Evolutionary conservation across 176 grass and related monocot genomes (phyloP), one percentile per base, ranked within the genome.

Genomic region (Aegilops tauschii): DNA sequence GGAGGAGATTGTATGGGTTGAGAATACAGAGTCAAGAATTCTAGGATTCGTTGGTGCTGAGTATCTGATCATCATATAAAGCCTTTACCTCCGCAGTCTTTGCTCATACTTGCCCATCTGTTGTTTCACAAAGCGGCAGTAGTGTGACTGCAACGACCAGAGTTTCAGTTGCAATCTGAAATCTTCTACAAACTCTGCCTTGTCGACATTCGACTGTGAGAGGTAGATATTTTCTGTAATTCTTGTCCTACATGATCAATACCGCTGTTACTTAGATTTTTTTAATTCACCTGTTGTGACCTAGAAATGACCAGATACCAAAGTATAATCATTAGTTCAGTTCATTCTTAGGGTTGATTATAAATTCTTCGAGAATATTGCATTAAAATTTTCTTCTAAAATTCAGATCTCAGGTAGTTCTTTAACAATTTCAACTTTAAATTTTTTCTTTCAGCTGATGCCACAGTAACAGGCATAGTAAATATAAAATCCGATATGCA

Each of bases 141-240:
- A 50, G 42, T 13, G 39, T 27, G n/a, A 45, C n/a, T 47, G 21
- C 3, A 12, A 52, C 27, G 8, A 30, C 25, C 47, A 75, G 23
- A 9, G 42, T 74, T 75, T 75, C 42, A 75, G 23, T 75, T 75
- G 72, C 72, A 75, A 75, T 44, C 6, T 75, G 44, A 50, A 76
- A 13, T 18, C 44, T 59, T 59, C 54, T 21, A 21, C 54, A 59
- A 59, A 58, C 65, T 32, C 29, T 17, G 29, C 31, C 65, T 68
- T 34, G 65, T 68, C 29, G 30, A 17, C 65, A 8, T 17, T 14
- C 13, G 69, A 72, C 69, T 40, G 2, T 40, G 65, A 72, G 35
- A 36, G 10, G 9, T 72, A 72, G 20, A 72, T 10, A 72, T 40
- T 72, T 72, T 72, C 69, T 72, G 21, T n/a, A 72, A 23, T 72